Conservation (phyloP, 441 rosid species). For the Manihot esculenta region DNA sequence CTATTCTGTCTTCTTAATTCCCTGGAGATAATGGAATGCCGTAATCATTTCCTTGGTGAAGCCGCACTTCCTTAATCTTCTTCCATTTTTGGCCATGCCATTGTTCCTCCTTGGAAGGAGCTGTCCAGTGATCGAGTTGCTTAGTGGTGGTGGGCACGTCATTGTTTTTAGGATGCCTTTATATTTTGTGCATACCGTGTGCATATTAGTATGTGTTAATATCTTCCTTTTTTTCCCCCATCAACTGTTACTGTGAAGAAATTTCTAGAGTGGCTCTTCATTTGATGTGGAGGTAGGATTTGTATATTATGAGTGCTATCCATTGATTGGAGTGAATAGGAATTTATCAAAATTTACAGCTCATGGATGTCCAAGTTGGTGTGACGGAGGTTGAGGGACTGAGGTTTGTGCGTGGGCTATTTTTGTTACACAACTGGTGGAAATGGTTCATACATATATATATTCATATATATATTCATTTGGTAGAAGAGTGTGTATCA, state of each 20-base stretch:
- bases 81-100: neutral
- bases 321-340: neutral
- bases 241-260: neutral
- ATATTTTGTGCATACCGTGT: neutral
- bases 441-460: neutral
- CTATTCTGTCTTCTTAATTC: slow-evolving; percentile 73
- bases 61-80: neutral
- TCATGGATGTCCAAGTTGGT: neutral
- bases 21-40: neutral
- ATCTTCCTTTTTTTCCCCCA: neutral
- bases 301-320: neutral
- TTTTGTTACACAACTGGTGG: neutral
- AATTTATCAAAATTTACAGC: neutral
- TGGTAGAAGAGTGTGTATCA: neutral
- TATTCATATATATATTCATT: too few species aligned
- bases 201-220: neutral
- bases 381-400: slow-evolving; percentile 3
- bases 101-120: neutral
- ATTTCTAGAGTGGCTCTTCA: neutral
- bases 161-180: slow-evolving; percentile 4
- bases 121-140: neutral
- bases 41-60: neutral
- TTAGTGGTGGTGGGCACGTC: slow-evolving; percentile 1
- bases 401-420: slow-evolving; percentile 12
- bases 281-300: slow-evolving; percentile 1